phyloP scores from a whole-genome alignment of 805 yeast species.

The Kurtzmaniella fragi region DNA sequence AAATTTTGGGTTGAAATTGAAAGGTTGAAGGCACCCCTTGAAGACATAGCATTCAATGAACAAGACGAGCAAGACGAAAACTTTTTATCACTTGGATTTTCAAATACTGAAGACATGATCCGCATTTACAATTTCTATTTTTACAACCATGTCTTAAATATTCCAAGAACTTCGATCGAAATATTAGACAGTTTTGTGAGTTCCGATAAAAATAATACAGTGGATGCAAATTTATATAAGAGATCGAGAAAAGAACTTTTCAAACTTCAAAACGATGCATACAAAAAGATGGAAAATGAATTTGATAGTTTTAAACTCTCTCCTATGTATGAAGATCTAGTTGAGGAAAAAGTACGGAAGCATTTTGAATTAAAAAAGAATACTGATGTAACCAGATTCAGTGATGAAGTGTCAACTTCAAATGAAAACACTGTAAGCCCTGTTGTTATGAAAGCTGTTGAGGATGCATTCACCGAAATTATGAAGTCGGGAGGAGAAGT shows the following conservation, averaged over 20 bases:
- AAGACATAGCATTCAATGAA: conserved; percentile 32
- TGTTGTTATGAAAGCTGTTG: conserved; percentile 55
- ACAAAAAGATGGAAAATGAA: conserved; percentile 46
- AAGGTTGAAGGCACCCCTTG: conserved; percentile 67
- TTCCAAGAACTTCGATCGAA: conserved; percentile 8
- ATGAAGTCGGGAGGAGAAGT: conserved; percentile 23
- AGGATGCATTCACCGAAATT: conserved; percentile 61
- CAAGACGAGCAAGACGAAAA: conserved; percentile 24
- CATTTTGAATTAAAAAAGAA: too few relatives aligned
- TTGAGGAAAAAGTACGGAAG: too few relatives aligned
- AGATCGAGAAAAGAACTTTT: conserved; percentile 59
- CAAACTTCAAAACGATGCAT: conserved; percentile 50
- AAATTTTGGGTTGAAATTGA: conserved; percentile 69
- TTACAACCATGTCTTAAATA: conserved; percentile 7
- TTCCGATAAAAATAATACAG: neutral
- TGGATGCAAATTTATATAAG: conserved; percentile 26
- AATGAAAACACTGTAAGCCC: conserved; percentile 32
- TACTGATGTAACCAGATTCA: neutral
- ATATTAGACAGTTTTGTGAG: conserved; percentile 26
- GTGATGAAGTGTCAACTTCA: neutral
- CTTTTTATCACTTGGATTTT: conserved; percentile 36
- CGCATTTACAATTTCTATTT: conserved; percentile 45
- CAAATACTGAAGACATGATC: conserved; percentile 49
- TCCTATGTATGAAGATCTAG: too few relatives aligned
- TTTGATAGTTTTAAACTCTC: conserved; percentile 23